These are phyloP conservation scores for Scenedesmus sp. DNA, from an alignment of 163 green algal genomes.

Conservation along the genomic window DNA sequence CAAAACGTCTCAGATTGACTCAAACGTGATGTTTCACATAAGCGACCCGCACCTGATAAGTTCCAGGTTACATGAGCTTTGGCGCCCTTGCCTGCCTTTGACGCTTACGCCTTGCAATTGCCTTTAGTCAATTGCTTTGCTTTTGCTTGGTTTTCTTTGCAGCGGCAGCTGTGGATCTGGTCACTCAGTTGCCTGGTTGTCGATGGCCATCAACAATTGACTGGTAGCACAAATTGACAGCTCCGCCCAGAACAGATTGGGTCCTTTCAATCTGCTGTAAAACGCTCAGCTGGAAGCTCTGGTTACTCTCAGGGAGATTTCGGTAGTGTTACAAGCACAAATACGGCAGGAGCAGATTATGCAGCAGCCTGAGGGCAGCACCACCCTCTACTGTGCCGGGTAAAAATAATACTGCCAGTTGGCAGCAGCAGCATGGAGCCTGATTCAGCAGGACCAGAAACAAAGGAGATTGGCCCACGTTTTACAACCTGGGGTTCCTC, in stretches of 20 bases:
- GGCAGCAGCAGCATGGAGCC: not conserved
- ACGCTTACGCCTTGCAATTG: not conserved
- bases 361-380: not conserved
- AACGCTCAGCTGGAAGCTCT: not conserved
- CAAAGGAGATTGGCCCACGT: not conserved
- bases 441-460: not conserved
- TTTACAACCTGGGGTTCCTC: not conserved
- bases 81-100: not conserved
- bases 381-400: not conserved
- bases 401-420: not conserved
- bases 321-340: not conserved
- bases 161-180: not conserved
- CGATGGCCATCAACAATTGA: constrained; percentile 2
- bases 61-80: not conserved
- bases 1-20: not conserved
- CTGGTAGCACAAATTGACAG: not conserved
- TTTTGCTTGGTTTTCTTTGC: not conserved
- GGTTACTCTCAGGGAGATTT: not conserved
- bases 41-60: not conserved
- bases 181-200: not conserved
- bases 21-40: not conserved
- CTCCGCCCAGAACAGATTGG: not conserved
- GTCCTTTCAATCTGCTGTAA: not conserved
- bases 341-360: not conserved
- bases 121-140: not conserved